Conservation (phyloP, 1,139 yeast species). For the Sugiyamaella sp. region DNA sequence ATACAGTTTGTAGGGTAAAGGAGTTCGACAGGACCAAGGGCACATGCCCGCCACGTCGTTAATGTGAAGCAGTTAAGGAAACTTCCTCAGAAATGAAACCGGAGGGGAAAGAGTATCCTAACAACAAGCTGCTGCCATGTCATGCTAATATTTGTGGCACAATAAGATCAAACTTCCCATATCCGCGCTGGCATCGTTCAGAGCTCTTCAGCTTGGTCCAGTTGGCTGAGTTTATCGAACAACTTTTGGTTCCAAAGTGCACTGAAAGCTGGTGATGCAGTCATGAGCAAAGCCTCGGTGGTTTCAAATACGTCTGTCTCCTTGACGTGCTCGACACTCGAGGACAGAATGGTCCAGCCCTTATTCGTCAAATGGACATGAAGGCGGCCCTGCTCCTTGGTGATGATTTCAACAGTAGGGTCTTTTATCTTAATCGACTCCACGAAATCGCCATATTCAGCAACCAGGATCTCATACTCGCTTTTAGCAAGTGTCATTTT, state of each 20-base stretch:
- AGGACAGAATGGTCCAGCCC: constrained; percentile 14
- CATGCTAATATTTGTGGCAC: no score
- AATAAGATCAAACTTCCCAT: no score
- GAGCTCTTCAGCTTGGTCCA: constrained; percentile 29
- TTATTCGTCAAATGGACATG: constrained; percentile 5
- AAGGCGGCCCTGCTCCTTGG: constrained; percentile 6
- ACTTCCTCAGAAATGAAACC: no score
- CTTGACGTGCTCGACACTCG: neutral
- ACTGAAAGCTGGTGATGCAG: constrained; percentile 10
- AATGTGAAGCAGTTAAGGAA: no score
- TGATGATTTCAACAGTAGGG: constrained; percentile 5
- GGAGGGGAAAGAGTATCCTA: no score
- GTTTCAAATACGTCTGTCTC: constrained; percentile 14
- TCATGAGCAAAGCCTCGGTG: constrained; percentile 15
- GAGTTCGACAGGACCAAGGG: no score
- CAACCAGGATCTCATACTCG: neutral
- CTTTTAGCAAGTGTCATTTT: constrained; percentile 4
- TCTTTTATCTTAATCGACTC: neutral
- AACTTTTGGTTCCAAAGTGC: constrained; percentile 8
- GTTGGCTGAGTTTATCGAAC: constrained; percentile 32
- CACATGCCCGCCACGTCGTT: no score
- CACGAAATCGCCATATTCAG: constrained; percentile 10
- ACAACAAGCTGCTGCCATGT: no score
- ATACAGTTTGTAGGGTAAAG: no score
- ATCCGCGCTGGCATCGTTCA: no score